Percentiles rank a stretch among this genome's conserved stretches.
Conservation (phyloP, 345 rosid species). For the Eucalyptus curtisii region DNA sequence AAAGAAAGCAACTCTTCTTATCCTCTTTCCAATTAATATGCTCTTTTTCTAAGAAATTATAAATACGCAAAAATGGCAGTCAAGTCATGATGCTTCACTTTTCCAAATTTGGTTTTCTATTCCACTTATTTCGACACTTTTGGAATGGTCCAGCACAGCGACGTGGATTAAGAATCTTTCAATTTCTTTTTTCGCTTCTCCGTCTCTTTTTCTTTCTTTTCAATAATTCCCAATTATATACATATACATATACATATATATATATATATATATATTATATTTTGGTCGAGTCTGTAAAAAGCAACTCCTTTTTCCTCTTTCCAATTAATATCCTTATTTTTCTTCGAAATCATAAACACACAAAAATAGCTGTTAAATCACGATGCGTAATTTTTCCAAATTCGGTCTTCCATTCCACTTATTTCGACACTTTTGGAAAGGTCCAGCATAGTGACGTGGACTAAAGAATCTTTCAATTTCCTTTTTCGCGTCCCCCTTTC, state of each 20-base stretch:
- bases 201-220: not conserved
- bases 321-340: not conserved
- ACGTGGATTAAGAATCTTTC: not conserved
- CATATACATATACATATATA: rapidly evolving
- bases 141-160: not conserved
- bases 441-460: not conserved
- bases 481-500: not conserved
- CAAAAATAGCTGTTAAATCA: not conserved
- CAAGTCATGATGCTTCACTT: not conserved
- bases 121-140: not conserved
- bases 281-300: not conserved
- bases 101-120: not conserved
- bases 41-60: not conserved
- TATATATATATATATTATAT: not conserved
- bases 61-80: not conserved
- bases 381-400: not conserved
- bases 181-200: not conserved
- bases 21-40: not conserved
- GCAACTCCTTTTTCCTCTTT: not conserved
- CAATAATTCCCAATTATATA: not conserved
- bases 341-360: not conserved
- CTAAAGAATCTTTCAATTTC: not conserved
- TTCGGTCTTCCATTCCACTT: not conserved
- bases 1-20: not conserved
- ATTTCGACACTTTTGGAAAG: not conserved